Evolutionary conservation across 306 rosid genomes (phyloP), one percentile per base, ranked within the genome.

Genomic region (Myrica gale): DNA sequence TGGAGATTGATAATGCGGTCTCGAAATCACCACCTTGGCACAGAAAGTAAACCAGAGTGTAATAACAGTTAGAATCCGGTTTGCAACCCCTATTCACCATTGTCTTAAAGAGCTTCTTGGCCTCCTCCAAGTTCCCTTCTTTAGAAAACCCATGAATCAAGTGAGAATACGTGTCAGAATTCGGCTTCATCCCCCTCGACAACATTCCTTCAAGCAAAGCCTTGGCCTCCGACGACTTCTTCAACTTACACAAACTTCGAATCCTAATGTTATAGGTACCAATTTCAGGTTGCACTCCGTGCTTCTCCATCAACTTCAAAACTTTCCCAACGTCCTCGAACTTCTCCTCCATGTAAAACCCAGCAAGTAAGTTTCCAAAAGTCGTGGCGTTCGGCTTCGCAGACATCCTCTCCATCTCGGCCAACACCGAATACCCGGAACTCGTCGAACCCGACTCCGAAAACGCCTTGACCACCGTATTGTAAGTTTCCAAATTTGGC

Each of bases 101-200:
- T 8, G 73, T 82, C 79, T 44, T 63, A 43, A 90, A 84, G 80
- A 90, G 68, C 57, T 68, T 77, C 92, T 89, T 88, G 0, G 90
- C 96, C 78, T 90, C 92, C 0, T 85, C 95, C 43, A 85, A 77
- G 19, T 86, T 76, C n/a, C 90, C 95, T 78, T 92, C 98, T 53
- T 4, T 80, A 62, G 96, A 85, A 37, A 89, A 88, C 51, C 98
- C 98, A 74, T 62, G 75, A 72, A 95, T 95, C 92, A 95, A 89
- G 74, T 87, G 84, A 39, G 45, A 15, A 67, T 85, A 90, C 2
- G 81, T 89, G 70, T 77, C 80, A 0, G 87, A 68, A 82, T 92
- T 87, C 4, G 94, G 90, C 86, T 87, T 92, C 65, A 74, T 86
- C 13, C 92, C 86, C 32, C 82, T 60, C 19, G 76, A 68, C 26